Percentiles rank a stretch among this genome's conserved stretches.
These are phyloP conservation scores for Cryptococcus sp. DNA, from an alignment of 1,284 basidiomycete genomes.

Conservation along the genomic window DNA sequence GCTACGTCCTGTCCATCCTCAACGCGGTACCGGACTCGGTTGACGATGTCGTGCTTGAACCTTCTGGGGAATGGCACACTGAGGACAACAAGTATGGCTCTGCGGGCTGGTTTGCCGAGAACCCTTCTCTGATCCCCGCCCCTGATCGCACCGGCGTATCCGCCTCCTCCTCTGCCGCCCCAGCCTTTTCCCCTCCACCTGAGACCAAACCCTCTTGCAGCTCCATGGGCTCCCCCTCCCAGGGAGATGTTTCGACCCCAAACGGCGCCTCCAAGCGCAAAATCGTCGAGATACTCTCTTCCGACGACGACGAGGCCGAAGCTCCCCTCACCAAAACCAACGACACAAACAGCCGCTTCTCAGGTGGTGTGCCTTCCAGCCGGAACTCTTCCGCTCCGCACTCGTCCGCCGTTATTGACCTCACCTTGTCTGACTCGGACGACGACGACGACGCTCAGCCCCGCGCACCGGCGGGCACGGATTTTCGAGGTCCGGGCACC, in stretches of 20 bases:
- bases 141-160: neutral
- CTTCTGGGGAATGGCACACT: constrained; percentile 94
- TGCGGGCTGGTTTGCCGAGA: constrained; percentile 60
- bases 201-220: constrained; percentile 1
- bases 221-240: neutral
- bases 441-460: constrained; percentile 19
- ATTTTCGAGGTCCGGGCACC: too few species aligned
- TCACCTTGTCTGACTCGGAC: constrained; percentile 28
- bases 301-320: constrained; percentile 59
- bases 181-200: neutral
- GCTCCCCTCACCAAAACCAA: constrained; percentile 24
- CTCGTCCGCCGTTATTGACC: constrained; percentile 25
- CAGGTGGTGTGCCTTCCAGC: constrained; percentile 5
- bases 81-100: constrained; percentile 79
- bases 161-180: neutral
- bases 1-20: constrained; percentile 33
- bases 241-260: neutral
- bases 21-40: constrained; percentile 60
- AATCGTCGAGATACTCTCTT: constrained; percentile 69
- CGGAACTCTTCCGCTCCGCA: constrained; percentile 4
- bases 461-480: too few species aligned
- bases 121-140: constrained; percentile 7
- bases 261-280: constrained; percentile 35
- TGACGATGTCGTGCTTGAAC: constrained; percentile 90
- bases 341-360: neutral